Conservation (phyloP, 1,284 basidiomycete genomes). For the Blastosporella zonata region DNA sequence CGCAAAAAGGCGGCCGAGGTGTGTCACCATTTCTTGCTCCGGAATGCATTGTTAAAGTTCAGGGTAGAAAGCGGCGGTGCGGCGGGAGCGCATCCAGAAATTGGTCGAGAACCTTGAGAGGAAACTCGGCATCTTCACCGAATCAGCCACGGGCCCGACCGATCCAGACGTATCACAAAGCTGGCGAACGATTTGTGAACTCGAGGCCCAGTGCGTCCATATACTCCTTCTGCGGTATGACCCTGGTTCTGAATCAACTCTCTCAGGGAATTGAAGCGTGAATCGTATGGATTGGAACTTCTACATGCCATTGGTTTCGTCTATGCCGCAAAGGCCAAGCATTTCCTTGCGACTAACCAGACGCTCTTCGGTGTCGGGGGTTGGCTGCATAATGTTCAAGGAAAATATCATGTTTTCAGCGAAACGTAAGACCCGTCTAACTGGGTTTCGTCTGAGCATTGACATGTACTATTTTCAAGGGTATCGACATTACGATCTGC, state of each 20-base stretch:
- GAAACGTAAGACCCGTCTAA: constrained; percentile 65
- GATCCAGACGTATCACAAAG: constrained; percentile 68
- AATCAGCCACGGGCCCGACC: constrained; percentile 78
- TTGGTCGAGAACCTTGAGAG: constrained; percentile 83
- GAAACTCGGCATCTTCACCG: constrained; percentile 91
- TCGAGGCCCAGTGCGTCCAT: constrained; percentile 77
- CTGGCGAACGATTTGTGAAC: constrained; percentile 74
- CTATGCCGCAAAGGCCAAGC: constrained; percentile 82
- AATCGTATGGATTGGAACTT: constrained; percentile 93
- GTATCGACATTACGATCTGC: constrained; percentile 88
- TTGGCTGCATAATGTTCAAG: constrained; percentile 93
- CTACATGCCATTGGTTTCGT: constrained; percentile 90
- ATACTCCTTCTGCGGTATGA: background rate
- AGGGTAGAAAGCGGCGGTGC: constrained; percentile 71
- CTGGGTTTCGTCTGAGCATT: constrained; percentile 4
- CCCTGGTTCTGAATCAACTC: constrained; percentile 5
- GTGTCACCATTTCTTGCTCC: constrained; percentile 19
- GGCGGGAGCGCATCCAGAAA: constrained; percentile 79
- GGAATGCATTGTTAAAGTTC: constrained; percentile 6
- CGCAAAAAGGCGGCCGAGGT: constrained; percentile 71
- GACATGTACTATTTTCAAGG: constrained; percentile 35
- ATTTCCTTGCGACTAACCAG: constrained; percentile 76
- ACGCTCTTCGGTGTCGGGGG: constrained; percentile 82
- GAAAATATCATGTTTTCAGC: constrained; percentile 90
- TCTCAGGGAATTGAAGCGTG: constrained; percentile 75